Conservation (phyloP, 1,284 basidiomycete genomes). For the Xerocomus amazonicus region DNA sequence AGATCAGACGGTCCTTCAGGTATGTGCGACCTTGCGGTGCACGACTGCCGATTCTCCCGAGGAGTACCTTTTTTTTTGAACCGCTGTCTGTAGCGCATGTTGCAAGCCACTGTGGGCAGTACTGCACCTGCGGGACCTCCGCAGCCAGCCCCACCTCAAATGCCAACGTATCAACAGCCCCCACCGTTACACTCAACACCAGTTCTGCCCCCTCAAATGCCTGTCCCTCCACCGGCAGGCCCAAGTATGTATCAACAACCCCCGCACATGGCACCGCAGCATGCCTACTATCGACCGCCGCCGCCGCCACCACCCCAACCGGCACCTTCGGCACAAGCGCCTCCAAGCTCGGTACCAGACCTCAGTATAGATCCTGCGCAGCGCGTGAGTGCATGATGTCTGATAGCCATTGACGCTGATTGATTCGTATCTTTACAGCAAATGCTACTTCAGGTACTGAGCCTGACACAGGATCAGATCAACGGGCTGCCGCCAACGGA, state of each 20-base stretch:
- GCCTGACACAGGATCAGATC: slow-evolving; percentile 85
- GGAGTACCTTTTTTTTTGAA: slow-evolving; percentile 14
- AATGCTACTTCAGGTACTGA: slow-evolving; percentile 85
- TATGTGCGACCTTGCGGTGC: slow-evolving; percentile 32
- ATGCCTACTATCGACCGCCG: slow-evolving; percentile 46
- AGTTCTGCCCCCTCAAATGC: slow-evolving; percentile 31
- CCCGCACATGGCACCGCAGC: slow-evolving; percentile 40
- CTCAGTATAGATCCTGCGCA: slow-evolving; percentile 35
- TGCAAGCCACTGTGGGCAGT: slow-evolving; percentile 29
- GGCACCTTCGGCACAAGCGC: slow-evolving; percentile 27
- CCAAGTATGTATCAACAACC: slow-evolving; percentile 36
- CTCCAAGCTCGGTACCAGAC: slow-evolving; percentile 28
- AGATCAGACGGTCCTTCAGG: slow-evolving; percentile 78
- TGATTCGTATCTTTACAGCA: slow-evolving; percentile 41
- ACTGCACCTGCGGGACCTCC: slow-evolving; percentile 24
- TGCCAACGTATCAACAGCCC: slow-evolving; percentile 34
- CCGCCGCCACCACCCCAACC: slow-evolving; percentile 32
- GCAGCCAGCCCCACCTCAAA: slow-evolving; percentile 33
- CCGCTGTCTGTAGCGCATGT: slow-evolving; percentile 30
- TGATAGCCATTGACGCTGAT: background rate
- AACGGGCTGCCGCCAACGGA: slow-evolving; percentile 80
- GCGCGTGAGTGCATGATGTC: slow-evolving; percentile 23
- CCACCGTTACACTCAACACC: slow-evolving; percentile 37
- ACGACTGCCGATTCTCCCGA: slow-evolving; percentile 12
- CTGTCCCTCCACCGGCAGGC: slow-evolving; percentile 32